Conservation (phyloP, 768 basidiomycete species). For the Candolleomyces efflorescens region DNA sequence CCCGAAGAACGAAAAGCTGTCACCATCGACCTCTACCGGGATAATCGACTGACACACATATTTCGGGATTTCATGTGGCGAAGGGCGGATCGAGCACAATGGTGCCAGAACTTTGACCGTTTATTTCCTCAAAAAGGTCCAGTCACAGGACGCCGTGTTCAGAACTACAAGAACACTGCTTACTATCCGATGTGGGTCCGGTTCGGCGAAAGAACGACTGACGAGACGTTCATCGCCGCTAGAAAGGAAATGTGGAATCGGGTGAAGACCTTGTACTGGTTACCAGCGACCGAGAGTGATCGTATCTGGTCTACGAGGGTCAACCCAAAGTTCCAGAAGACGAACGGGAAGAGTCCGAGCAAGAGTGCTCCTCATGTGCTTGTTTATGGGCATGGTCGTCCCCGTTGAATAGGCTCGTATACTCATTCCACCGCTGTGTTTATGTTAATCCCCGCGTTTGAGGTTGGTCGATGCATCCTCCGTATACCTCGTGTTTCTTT, state of each 20-base stretch:
- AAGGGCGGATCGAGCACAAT: background rate
- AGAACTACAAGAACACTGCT: background rate
- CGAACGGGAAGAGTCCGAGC: background rate
- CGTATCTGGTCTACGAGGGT: background rate
- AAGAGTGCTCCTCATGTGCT: background rate
- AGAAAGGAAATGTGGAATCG: background rate
- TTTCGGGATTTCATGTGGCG: background rate
- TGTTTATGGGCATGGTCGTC: too few species aligned
- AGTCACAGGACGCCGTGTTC: background rate
- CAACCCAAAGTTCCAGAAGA: background rate
- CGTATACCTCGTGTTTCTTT: too few species aligned
- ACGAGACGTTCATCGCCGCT: background rate
- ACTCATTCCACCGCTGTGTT: too few species aligned
- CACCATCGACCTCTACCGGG: background rate
- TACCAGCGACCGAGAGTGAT: background rate
- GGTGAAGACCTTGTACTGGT: background rate
- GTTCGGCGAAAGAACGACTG: background rate
- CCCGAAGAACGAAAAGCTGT: background rate
- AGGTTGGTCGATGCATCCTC: too few species aligned
- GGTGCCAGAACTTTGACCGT: background rate
- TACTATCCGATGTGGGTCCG: background rate
- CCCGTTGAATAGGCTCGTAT: too few species aligned
- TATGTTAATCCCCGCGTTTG: too few species aligned
- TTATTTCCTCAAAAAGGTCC: conserved; percentile 2
- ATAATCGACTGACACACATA: background rate